These are phyloP conservation scores for Colletotrichum cuscutae DNA, from an alignment of 2,329 filamentous ascomycete genomes.

Conservation along the genomic window DNA sequence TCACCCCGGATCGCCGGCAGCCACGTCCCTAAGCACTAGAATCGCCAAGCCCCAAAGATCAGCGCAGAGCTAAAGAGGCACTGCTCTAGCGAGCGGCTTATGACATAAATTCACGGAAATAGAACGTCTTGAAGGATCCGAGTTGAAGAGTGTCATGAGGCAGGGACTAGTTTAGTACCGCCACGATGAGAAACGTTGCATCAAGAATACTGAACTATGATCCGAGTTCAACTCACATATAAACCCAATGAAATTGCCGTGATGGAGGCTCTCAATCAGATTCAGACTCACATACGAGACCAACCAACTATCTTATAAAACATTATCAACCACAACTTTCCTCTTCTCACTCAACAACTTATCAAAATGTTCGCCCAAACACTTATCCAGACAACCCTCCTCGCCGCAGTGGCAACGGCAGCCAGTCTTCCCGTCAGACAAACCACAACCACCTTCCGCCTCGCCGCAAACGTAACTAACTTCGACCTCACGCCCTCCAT, in stretches of 20 bases:
- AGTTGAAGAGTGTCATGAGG: not conserved
- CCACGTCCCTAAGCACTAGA: slow-evolving; percentile 6
- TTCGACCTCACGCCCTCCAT: slow-evolving; percentile 7
- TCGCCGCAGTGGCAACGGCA: not conserved
- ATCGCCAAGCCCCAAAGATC: slow-evolving; percentile 5
- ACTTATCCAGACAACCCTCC: not conserved
- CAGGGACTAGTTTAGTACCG: not conserved
- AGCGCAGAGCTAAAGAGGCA: not conserved
- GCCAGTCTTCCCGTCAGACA: not conserved
- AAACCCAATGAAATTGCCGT: not conserved
- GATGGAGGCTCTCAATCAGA: not conserved
- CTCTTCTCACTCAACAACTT: not conserved
- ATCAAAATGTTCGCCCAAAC: not conserved
- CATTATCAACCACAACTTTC: not conserved
- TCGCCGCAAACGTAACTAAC: slow-evolving; percentile 9
- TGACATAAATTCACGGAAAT: not conserved
- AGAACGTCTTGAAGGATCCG: not conserved
- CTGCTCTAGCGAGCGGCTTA: not conserved
- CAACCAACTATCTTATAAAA: not conserved
- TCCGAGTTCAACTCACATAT: not conserved
- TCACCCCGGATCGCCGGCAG: slow-evolving; percentile 1
- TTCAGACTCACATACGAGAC: not conserved
- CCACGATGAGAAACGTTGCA: not conserved
- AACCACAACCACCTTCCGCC: slow-evolving; percentile 7
- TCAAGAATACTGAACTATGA: not conserved